Evolutionary conservation across 768 basidiomycete genomes (phyloP), one percentile per base, ranked within the genome.

Genomic region (Podaxis sp.): DNA sequence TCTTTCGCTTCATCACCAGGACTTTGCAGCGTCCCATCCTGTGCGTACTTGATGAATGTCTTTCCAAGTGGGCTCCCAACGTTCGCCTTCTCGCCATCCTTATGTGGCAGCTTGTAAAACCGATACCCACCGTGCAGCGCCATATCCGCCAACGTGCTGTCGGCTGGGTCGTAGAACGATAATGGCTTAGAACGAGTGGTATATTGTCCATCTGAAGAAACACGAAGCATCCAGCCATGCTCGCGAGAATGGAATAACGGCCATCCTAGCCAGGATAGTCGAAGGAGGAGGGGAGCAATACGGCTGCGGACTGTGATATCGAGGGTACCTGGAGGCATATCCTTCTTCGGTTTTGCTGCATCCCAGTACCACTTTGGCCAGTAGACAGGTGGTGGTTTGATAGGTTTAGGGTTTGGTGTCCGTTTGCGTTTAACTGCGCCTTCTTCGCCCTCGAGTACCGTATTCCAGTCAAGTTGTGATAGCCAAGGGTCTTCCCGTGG

Each of bases 301-400:
- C 90, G 86, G 66, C 86, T 94, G 59, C 93, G 87, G 27, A 90
- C 85, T 5, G 94, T 94, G 65, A 98, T 77, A 69, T 98, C 94
- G 29, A 97, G 81, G 2, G 87, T 84, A 22, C 89, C 94, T 0
- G 86, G 87, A 4, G 83, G 78, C 60, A 79, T 69, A 61, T 79
- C 86, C 71, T 87, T 88, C 75, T 84, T 89, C 2, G 89, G 92
- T 67, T 80, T 87, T 2, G 89, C 79, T 2, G 93, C 83, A 25
- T 98, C 95, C 91, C 90, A 94, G 70, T 93, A 99, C 97, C 97
- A 98, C 71, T 93, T 91, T 0, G 96, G 96, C 94, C 96, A 98
- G n/a, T 79, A 59, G 0, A 87, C 81, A 0, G 81, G 76, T 11
- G 80, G 80, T 3, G 77, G 76, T 66, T 82, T 83, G 13, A 66